phyloP scores from a whole-genome alignment of 257 asterid genomes.

The Fraxinus quadrangulata region DNA sequence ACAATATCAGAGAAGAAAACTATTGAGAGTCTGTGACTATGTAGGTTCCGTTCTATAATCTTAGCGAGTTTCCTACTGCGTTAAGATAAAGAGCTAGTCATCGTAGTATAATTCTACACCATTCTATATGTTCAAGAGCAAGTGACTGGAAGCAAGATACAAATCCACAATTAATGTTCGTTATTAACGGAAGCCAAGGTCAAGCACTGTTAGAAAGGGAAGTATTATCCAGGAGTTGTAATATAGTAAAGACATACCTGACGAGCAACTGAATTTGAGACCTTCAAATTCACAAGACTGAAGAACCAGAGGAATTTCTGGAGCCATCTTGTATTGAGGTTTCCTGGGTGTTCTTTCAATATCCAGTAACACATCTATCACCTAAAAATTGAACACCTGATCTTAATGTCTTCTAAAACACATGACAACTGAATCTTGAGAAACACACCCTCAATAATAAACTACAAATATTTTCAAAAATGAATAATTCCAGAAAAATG shows the following conservation, averaged over 20 bases:
- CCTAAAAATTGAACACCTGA: slow-evolving; percentile 43
- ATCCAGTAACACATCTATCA: slow-evolving; percentile 72
- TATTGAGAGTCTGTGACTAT: not conserved
- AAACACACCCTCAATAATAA: slow-evolving; percentile 3
- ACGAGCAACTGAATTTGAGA: slow-evolving; percentile 70
- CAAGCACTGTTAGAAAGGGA: not conserved
- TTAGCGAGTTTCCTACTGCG: not conserved
- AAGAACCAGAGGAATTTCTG: slow-evolving; percentile 89
- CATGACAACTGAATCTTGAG: slow-evolving; percentile 7
- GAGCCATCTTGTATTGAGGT: slow-evolving; percentile 91
- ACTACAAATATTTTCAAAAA: not conserved
- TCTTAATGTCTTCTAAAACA: slow-evolving; percentile 17
- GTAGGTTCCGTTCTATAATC: not conserved
- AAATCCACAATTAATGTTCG: slow-evolving; percentile 9
- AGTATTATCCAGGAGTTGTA: slow-evolving; percentile 14
- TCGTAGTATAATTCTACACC: slow-evolving; percentile 12
- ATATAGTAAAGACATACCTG: slow-evolving; percentile 55
- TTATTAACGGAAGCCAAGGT: slow-evolving; percentile 1
- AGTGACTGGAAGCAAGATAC: not conserved
- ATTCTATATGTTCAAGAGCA: not conserved
- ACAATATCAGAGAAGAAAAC: not conserved
- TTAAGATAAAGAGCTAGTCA: not conserved
- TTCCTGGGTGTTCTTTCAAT: slow-evolving; percentile 70
- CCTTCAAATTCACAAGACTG: slow-evolving; percentile 89
- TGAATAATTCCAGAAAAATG: slow-evolving; percentile 15